Evolutionary conservation across 139 green algal species (phyloP).

Genomic region (Choricystis sp.): DNA sequence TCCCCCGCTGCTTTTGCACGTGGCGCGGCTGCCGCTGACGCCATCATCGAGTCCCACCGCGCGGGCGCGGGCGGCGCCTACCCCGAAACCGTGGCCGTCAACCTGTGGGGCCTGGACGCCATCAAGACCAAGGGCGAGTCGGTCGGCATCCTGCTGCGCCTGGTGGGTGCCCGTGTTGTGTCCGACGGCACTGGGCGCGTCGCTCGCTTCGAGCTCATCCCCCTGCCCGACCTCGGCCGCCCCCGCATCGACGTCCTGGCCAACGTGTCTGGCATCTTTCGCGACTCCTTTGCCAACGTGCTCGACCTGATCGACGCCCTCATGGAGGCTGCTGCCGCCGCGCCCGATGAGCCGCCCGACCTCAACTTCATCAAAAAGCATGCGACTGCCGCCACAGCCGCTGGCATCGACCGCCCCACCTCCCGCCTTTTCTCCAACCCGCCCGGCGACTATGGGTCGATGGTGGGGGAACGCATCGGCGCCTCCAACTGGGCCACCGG

Average conservation of each 20-base stretch:
- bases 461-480: conserved; percentile 97
- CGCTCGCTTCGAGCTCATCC: conserved; percentile 65
- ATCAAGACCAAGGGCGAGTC: conserved; percentile 94
- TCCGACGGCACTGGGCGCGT: conserved; percentile 76
- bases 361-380: conserved; percentile 93
- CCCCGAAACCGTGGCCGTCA: conserved; percentile 88
- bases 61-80: conserved; percentile 42
- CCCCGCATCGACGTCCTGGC: conserved; percentile 85
- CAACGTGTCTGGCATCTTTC: conserved; percentile 95
- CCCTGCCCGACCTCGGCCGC: conserved; percentile 28
- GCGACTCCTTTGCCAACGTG: conserved; percentile 76
- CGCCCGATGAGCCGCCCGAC: conserved; percentile 55
- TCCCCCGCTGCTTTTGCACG: conserved; percentile 52
- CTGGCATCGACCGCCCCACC: conserved; percentile 40
- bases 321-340: conserved; percentile 50
- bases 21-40: conserved; percentile 34
- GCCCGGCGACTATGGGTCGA: conserved; percentile 82
- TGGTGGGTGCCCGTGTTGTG: conserved; percentile 71
- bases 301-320: conserved; percentile 94
- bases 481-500: conserved; percentile 53
- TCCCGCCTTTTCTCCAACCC: conserved; percentile 89
- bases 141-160: conserved; percentile 69
- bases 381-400: conserved; percentile 19
- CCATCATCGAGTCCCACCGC: conserved; percentile 50
- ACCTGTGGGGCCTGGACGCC: conserved; percentile 91